Evolutionary conservation across 257 asterid genomes (phyloP), one percentile per base, ranked within the genome.

Genomic region (Perilla frutescens): DNA sequence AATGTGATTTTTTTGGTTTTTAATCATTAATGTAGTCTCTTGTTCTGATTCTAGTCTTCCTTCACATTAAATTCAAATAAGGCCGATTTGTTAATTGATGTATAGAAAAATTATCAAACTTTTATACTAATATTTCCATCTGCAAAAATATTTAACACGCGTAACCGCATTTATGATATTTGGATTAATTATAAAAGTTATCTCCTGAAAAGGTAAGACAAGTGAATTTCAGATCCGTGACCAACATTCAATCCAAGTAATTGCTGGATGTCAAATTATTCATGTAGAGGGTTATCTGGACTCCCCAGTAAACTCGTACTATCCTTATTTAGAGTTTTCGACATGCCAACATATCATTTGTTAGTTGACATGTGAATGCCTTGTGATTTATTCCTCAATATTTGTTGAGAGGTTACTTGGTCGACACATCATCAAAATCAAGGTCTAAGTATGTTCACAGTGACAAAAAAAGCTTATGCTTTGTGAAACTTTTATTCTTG

Each of bases 401-500:
- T 71, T 29, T 20, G 53, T 32, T 54, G 37, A 51, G 44, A 9
- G 48, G 34, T 65, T 14, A 50, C 62, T 47, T 59, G 3, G 47
- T 49, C 34, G 37, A 54, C 51, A 36, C 39, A 66, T 66, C 6
- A 56, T 72, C 39, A 64, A 15, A 54, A 8, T 37, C 8, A 32
- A 56, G 37, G 43, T 60, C 44, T 47, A 64, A 41, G 50, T 56
- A 68, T 13, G 31, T 65, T 43, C 15, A 70, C 51, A n/a, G 44
- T 44, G 12, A 13, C 40, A 31, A 51, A 37, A 11, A 15, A 72
- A 9, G 58, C 39, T 68, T 31, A 61, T 58, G 10, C 62, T 72
- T 70, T 68, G 68, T 61, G 62, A 67, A 63, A 72, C 71, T 77
- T 66, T 76, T 58, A 78, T 59, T 40, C 73, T 72, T 71, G 77